phyloP scores from a whole-genome alignment of 1,284 basidiomycete species.

The Leucoagaricus sp. region DNA sequence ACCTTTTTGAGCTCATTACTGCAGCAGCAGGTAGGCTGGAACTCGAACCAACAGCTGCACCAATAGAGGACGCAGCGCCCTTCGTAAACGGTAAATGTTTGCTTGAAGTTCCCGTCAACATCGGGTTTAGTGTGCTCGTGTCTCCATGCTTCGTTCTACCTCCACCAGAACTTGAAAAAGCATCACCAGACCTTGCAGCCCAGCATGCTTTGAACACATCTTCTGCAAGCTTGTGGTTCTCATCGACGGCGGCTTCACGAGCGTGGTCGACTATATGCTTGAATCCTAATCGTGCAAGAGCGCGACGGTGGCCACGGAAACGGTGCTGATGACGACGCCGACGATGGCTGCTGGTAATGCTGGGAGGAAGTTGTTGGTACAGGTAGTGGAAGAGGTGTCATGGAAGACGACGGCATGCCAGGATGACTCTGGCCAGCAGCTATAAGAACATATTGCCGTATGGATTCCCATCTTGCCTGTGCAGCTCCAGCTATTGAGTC shows the following conservation, averaged over 20 bases:
- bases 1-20: not conserved
- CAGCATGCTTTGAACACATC: too few relatives aligned
- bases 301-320: conserved; percentile 21
- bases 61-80: not conserved
- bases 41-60: not conserved
- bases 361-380: not conserved
- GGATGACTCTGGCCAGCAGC: conserved; percentile 24
- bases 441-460: conserved; percentile 55
- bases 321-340: conserved; percentile 13
- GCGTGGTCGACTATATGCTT: conserved; percentile 63
- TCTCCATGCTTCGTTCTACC: conserved; percentile 27
- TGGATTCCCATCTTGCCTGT: conserved; percentile 45
- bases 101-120: not conserved
- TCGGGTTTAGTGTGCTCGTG: not conserved
- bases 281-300: conserved; percentile 46
- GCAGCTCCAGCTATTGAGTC: not conserved
- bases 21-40: not conserved
- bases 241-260: conserved; percentile 42
- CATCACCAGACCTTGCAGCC: too few relatives aligned
- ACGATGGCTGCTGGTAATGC: too few relatives aligned
- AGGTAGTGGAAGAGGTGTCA: conserved; percentile 16
- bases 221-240: conserved; percentile 43
- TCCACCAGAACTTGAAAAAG: conserved; percentile 27
- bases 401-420: too few relatives aligned
- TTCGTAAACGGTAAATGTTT: not conserved